phyloP scores from a whole-genome alignment of 2,329 filamentous ascomycete species.

The Podosphaera aphanis region DNA sequence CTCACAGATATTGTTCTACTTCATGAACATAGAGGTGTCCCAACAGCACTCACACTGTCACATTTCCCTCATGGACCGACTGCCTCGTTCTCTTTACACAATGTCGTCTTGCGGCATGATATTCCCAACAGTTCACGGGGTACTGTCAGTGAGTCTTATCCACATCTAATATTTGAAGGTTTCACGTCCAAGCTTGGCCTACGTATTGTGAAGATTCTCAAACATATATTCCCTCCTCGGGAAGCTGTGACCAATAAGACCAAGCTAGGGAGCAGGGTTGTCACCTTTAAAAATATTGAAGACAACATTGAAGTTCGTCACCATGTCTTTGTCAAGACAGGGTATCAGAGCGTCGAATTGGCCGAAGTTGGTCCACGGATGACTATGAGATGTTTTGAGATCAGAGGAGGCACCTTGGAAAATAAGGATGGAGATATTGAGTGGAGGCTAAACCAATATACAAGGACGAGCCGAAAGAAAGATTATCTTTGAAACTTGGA shows the following conservation, averaged over 20 bases:
- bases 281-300: slow-evolving; percentile 86
- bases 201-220: slow-evolving; percentile 69
- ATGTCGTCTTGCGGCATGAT: slow-evolving; percentile 78
- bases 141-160: slow-evolving; percentile 78
- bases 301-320: slow-evolving; percentile 85
- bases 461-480: slow-evolving; percentile 81
- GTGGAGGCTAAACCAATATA: slow-evolving; percentile 93
- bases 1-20: slow-evolving; percentile 69
- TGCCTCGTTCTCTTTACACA: slow-evolving; percentile 69
- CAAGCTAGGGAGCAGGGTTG: slow-evolving; percentile 68
- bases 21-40: slow-evolving; percentile 80
- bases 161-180: slow-evolving; percentile 85
- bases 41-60: slow-evolving; percentile 68
- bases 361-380: slow-evolving; percentile 81
- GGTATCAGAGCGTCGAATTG: slow-evolving; percentile 70
- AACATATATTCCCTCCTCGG: slow-evolving; percentile 81
- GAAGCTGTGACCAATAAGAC: slow-evolving; percentile 46
- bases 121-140: slow-evolving; percentile 73
- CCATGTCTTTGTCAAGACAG: slow-evolving; percentile 82
- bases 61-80: slow-evolving; percentile 80
- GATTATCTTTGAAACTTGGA: slow-evolving; percentile 58
- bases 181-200: slow-evolving; percentile 63
- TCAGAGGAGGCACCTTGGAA: slow-evolving; percentile 71
- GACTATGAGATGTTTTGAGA: slow-evolving; percentile 94
- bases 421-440: slow-evolving; percentile 90